Percentiles rank a stretch among this genome's conserved stretches.
Conservation (phyloP, 805 yeast genomes). For the Tetrapisispora iriomotensis region DNA sequence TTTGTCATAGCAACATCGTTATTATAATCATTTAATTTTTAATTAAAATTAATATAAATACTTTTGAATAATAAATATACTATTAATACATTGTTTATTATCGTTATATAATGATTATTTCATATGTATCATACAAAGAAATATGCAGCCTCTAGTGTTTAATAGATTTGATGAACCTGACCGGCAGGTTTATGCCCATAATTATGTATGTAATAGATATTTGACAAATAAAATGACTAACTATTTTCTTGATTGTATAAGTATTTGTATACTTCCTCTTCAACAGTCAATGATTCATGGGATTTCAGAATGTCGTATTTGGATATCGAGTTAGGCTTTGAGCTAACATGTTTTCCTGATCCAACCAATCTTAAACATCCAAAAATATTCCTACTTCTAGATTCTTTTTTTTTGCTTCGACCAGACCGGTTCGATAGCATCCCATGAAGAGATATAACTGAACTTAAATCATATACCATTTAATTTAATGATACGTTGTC, state of each 20-base stretch:
- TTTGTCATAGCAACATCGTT: not conserved
- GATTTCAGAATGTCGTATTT: conserved; percentile 6
- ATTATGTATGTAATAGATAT: too few relatives aligned
- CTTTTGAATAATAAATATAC: not conserved
- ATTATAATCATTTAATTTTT: not conserved
- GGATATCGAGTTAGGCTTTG: conserved; percentile 11
- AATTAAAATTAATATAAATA: not conserved
- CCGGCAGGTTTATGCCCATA: too few relatives aligned
- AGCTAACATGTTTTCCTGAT: conserved; percentile 10
- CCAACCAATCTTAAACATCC: conserved; percentile 1
- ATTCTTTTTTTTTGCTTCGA: not conserved
- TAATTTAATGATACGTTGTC: too few relatives aligned
- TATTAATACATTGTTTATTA: too few relatives aligned
- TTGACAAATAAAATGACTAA: too few relatives aligned
- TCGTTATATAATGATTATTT: too few relatives aligned
- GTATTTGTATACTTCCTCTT: not conserved
- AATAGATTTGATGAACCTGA: too few relatives aligned
- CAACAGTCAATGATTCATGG: not conserved
- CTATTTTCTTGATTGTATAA: too few relatives aligned
- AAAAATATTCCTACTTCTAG: not conserved
- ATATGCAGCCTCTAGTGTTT: too few relatives aligned
- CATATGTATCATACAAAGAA: too few relatives aligned
- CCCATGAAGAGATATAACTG: too few relatives aligned
- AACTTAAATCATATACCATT: too few relatives aligned
- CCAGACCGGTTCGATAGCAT: not conserved